These are phyloP conservation scores for Zymoseptoria pseudotritici DNA, from an alignment of 2,329 filamentous ascomycete genomes.

Conservation along the genomic window DNA sequence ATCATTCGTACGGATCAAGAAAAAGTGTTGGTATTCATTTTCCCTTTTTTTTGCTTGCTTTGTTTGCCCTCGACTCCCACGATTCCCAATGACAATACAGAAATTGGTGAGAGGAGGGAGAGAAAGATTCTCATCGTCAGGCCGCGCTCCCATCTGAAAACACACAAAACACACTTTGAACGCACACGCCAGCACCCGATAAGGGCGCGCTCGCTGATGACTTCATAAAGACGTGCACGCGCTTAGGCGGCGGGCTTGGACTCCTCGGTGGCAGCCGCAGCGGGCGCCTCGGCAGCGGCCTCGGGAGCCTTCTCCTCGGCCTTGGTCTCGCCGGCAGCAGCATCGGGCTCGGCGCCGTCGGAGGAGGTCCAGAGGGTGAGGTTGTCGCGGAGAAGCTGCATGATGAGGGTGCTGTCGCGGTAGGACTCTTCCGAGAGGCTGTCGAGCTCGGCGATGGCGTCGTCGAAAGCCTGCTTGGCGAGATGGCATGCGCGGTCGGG, in stretches of 20 bases:
- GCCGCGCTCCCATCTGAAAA: background rate
- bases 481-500: conserved; percentile 96
- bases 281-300: conserved; percentile 44
- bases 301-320: conserved; percentile 41
- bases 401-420: conserved; percentile 98
- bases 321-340: conserved; percentile 45
- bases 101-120: background rate
- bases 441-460: conserved; percentile 97
- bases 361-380: conserved; percentile 96
- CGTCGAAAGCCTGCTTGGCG: conserved; percentile 98
- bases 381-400: conserved; percentile 98
- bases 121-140: background rate
- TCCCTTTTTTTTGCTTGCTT: background rate
- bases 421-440: conserved; percentile 96
- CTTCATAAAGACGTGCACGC: conserved; percentile 8
- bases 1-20: background rate
- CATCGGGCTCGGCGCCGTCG: conserved; percentile 73
- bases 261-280: conserved; percentile 24
- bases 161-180: background rate
- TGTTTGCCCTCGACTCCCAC: background rate
- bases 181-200: background rate
- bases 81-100: background rate
- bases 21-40: background rate
- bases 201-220: conserved; percentile 10
- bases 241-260: conserved; percentile 20